Base-by-base conservation (phyloP, 805 yeast genomes). In the Cyberlindnera amylophila region DNA sequence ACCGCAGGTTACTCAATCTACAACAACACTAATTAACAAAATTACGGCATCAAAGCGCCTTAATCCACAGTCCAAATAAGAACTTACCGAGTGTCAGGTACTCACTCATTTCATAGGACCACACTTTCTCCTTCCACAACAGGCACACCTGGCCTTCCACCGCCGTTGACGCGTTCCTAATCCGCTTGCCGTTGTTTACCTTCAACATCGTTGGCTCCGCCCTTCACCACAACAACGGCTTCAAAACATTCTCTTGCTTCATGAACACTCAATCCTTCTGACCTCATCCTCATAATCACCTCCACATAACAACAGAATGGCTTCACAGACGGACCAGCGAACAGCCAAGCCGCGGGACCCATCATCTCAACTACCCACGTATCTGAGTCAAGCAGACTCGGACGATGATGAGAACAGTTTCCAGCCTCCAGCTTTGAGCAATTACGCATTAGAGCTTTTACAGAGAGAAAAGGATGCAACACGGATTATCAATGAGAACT, bases 341-440 rank as follows among this genome's bases (percentile, higher is more conserved):
- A 21, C 31, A 3, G 30, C 21, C 13, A 33, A 17, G 28, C 24
- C 28, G 14, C 29, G 28, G 30, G 32, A 36, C 26, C 12, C 44
- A 7, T 39, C 47, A 4, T 23, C 37, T n/a, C 39, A 17, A n/a
- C 38, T 36, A 17, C 45, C 53, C 14, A 34, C 47, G 4, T 47
- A 38, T 33, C 40, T 47, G 21, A 35, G 27, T 7, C 53, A 45
- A 23, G 41, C 46, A 4, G 61, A 56, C n/a, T 56, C 59, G 0
- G 61, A 56, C 36, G 69, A 66, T 38, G 70, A 65, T 38, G 82
- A 77, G 46, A 71, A 67, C 46, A 72, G 75, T 31, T 74, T 74
- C 52, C 66, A 72, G 34, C 83, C 83, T 1, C 85, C 85, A 3
- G 77, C 76, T 12, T 64, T 79, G 45, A 77, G 82, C 53, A 69